Base-by-base conservation (phyloP, 2,329 filamentous ascomycete species). In the Monosporascus sp. region DNA sequence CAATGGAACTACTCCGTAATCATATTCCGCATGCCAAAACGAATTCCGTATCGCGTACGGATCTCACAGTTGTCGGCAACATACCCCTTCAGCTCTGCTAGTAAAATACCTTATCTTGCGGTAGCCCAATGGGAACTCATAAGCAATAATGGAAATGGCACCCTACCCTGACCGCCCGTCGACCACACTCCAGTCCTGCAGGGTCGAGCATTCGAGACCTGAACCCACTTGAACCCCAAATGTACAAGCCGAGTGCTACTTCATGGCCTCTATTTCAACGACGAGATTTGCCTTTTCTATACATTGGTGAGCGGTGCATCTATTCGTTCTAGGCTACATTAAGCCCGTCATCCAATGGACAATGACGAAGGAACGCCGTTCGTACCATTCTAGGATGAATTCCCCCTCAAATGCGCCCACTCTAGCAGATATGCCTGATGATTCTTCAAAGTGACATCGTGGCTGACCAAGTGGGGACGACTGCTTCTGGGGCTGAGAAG, bases 401-500 rank as follows among this genome's bases (percentile, higher is more conserved):
- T 11, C 9, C 11, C 31, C 31, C 1, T 5, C 11, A 2, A 7
- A 5, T 1, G 31, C 31, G 31, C 9, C 9, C 9, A 34, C 31
- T 5, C 31, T 34, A 14, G 31, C 31, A 34, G 31, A 20, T 34
- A 31, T 31, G 48, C 42, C 44, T 46, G 31, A 5, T 34, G 31
- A 34, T 34, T 25, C 42, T 11, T n/a, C 42, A 11, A 11, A 46
- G 42, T 46, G 42, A 11, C 38, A 48, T 45, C 51, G 42, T 42
- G 41, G 48, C 48, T 24, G 36, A 46, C 42, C 22, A 46, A 27
- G 42, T 46, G 42, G 42, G 20, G 42, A 46, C 11, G 24, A 7
- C 25, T 46, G 15, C 42, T n/a, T 11, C 58, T 46, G 55, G 59
- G 20, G 64, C 65, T 54, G 61, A 59, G 41, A 64, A 66, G 41